Evolutionary conservation across 768 basidiomycete genomes (phyloP), one percentile per base, ranked within the genome.

Genomic region (Pilatotrama ljubarskyi): DNA sequence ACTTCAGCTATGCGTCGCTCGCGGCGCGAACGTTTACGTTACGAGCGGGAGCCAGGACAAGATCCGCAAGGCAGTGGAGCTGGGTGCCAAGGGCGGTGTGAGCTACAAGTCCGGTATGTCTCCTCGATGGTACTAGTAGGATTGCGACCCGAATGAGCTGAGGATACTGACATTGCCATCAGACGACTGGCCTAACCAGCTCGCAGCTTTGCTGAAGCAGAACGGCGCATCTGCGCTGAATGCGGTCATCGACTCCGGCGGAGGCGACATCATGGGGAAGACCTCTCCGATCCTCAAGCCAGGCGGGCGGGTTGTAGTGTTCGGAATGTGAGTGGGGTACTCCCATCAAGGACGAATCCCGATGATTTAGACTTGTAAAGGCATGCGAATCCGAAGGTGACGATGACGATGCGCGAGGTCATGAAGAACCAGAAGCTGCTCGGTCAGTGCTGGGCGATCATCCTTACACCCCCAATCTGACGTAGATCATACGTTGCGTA

Each of bases 11-110:
- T 89, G 85, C 69, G 66, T 92, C 3, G 91, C 89, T 0, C 80
- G 80, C 54, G 89, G 92, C 26, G 88, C 90, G 1, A 82, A 81
- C 35, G 90, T 93, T n/a, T 94, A 86, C 70, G 90, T 93, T 22
- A 90, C 93, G 4, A 91, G 88, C 61, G 82, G 89, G 9, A 84
- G 72, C 44, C 76, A 79, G 25, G 82, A 84, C 9, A 94, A 94
- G 76, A 84, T 95, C 47, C 71, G 75, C 48, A 84, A 80, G 55
- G 91, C 91, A 0, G 70, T 83, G 18, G 72, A 72, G 15, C 75
- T 93, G 10, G 93, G 93, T 11, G 92, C 90, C 0, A 82, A 80
- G 62, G 92, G 84, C n/a, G 92, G 92, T 0, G 84, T 84, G 8
- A 84, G 79, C 66, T 95, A 94, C 70, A 87, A 81, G 68, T 77